A percentile compares a stretch with the other conserved stretches of the same genome.
phyloP scores from a whole-genome alignment of 331 rosid species.

The Acacia concinna region DNA sequence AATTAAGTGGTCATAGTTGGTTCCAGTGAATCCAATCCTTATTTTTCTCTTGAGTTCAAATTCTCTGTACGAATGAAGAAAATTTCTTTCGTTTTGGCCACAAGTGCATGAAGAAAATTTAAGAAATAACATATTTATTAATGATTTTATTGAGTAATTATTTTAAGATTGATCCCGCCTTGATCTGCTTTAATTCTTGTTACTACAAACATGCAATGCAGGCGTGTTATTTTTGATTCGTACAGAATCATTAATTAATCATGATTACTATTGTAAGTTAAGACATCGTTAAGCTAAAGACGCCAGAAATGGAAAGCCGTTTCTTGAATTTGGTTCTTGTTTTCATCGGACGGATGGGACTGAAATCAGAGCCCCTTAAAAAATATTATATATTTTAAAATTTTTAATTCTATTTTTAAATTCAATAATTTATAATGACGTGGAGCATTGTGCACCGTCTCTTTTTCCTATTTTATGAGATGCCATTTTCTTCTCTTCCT shows the following conservation, averaged over 20 bases:
- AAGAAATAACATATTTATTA: not conserved
- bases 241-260: not conserved
- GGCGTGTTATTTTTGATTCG: not conserved
- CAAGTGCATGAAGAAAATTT: not conserved
- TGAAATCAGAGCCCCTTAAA: not conserved
- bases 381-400: not conserved
- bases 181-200: not conserved
- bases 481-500: slow-evolving; percentile 21
- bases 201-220: not conserved
- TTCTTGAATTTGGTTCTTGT: not conserved
- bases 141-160: not conserved
- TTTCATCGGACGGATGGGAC: slow-evolving; percentile 12
- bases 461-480: slow-evolving; percentile 45
- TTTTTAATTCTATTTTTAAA: not conserved
- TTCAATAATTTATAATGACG: slow-evolving; percentile 29
- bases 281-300: not conserved
- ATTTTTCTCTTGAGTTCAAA: not conserved
- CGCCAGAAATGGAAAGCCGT: not conserved
- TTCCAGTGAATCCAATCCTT: too few species aligned
- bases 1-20: too few species aligned
- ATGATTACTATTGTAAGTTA: not conserved
- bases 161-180: not conserved
- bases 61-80: not conserved
- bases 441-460: slow-evolving; percentile 51
- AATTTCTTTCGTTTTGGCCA: too few species aligned